A percentile compares a stretch with the other conserved stretches of the same genome.
Evolutionary conservation across 768 basidiomycete genomes (phyloP).

Genomic region (Trichaptum fuscoviolaceum): DNA sequence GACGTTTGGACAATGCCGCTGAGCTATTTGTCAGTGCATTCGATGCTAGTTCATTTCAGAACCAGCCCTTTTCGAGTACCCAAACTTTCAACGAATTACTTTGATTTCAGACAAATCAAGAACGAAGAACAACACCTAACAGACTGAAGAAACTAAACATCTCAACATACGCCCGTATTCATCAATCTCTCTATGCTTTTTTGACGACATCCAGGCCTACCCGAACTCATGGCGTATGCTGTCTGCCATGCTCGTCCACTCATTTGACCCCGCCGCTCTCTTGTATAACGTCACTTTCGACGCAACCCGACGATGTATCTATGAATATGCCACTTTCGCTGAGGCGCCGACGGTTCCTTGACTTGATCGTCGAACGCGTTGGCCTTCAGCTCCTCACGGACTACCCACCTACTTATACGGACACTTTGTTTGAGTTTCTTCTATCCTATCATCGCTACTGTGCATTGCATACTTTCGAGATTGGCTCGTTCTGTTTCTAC

Average conservation of each 20-base stretch:
- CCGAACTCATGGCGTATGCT: background rate
- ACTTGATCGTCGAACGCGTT: background rate
- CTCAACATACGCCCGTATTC: background rate
- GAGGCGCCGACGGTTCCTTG: background rate
- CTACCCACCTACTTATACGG: background rate
- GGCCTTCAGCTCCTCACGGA: background rate
- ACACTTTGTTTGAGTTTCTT: background rate
- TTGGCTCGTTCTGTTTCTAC: background rate
- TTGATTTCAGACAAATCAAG: background rate
- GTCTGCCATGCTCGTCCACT: background rate
- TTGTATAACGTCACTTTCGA: background rate
- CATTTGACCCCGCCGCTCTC: background rate
- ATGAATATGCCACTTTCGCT: background rate
- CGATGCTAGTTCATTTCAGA: background rate
- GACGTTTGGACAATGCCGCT: constrained; percentile 60
- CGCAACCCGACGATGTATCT: background rate
- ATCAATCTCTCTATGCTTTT: background rate
- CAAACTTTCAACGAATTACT: background rate
- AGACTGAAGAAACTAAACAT: background rate
- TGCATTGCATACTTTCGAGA: background rate
- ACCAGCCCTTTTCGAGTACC: background rate
- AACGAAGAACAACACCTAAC: background rate
- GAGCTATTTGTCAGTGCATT: constrained; percentile 38
- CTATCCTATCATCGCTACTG: background rate
- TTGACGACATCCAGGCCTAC: background rate